Evolutionary conservation across 208 protist species (phyloP), one percentile per base, ranked within the genome.

Genomic region (Strigomonas culicis): DNA sequence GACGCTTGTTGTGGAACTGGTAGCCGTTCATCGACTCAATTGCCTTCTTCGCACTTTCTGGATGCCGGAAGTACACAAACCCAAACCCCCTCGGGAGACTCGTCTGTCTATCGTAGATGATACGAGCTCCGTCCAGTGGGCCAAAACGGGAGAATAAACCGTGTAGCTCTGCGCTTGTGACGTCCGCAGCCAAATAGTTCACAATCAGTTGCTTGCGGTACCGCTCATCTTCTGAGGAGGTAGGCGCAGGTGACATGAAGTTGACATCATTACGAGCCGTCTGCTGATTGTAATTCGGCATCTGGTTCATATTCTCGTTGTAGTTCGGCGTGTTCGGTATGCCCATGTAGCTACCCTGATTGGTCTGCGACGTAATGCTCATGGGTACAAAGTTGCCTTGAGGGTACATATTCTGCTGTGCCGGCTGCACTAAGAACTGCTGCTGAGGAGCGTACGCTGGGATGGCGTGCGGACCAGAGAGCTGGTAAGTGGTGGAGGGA

Each of bases 191-290:
- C 6, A 92, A 64, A 58, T 92, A 92, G 72, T 92, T 92, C 3
- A 92, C 86, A 66, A 92, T 92, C 1, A 92, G 72, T 65, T 90
- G 82, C 70, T 87, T 92, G 17, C 68, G 71, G 59, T 85, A 89
- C 10, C 82, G 68, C 44, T 92, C 85, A 55, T 92, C 85, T 13
- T 84, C 63, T 0, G 68, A 66, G 10, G 77, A 52, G 21, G 77
- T 44, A 13, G 79, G 74, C 13, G 72, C 67, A 39, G 59, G n/a
- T n/a, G n/a, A n/a, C n/a, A n/a, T 74, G 41, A 82, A 71, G 43
- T 78, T 79, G 15, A 46, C 58, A 52, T 60, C 76, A 62, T 79
- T 68, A 32, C 61, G 56, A 24, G 63, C 28, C 28, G 30, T 6
- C 34, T 39, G 70, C 28, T 21, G 36, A 30, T 64, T 73, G 21